Evolutionary conservation across 257 asterid species (phyloP).

Genomic region (Anisodus tanguticus): DNA sequence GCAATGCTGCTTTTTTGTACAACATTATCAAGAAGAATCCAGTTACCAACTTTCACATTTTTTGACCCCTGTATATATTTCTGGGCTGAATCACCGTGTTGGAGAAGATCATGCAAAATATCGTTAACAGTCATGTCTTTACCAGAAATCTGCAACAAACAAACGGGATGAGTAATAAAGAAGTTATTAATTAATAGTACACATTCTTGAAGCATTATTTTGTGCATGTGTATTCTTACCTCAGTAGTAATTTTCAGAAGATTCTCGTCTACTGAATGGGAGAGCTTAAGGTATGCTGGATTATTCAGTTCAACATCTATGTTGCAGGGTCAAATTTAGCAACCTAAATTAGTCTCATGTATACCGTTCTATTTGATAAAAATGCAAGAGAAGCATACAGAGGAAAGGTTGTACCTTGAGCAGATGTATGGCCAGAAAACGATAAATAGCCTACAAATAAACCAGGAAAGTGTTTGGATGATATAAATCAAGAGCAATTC

Average conservation of each 20-base stretch:
- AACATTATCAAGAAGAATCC: slow-evolving; percentile 86
- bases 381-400: slow-evolving; percentile 4
- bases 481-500: neutral
- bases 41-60: slow-evolving; percentile 66
- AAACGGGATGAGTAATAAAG: slow-evolving; percentile 31
- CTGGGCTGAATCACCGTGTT: slow-evolving; percentile 77
- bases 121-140: slow-evolving; percentile 48
- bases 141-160: slow-evolving; percentile 52
- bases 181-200: neutral
- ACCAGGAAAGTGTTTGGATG: slow-evolving; percentile 24
- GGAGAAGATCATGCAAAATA: slow-evolving; percentile 76
- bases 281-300: slow-evolving; percentile 72
- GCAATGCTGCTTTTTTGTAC: slow-evolving; percentile 54
- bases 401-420: slow-evolving; percentile 53
- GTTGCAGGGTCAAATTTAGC: neutral
- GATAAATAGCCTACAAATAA: slow-evolving; percentile 61
- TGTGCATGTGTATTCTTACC: slow-evolving; percentile 44
- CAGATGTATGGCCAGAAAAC: slow-evolving; percentile 52
- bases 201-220: neutral
- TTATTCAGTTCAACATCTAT: slow-evolving; percentile 57
- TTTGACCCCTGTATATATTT: slow-evolving; percentile 83
- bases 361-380: slow-evolving; percentile 9
- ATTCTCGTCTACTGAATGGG: slow-evolving; percentile 62
- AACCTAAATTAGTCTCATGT: slow-evolving; percentile 4
- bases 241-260: slow-evolving; percentile 54